Percentiles rank a stretch among this genome's conserved stretches.
phyloP scores from a whole-genome alignment of 108 stramenopile genomes.

The Skeletonema marinoi region DNA sequence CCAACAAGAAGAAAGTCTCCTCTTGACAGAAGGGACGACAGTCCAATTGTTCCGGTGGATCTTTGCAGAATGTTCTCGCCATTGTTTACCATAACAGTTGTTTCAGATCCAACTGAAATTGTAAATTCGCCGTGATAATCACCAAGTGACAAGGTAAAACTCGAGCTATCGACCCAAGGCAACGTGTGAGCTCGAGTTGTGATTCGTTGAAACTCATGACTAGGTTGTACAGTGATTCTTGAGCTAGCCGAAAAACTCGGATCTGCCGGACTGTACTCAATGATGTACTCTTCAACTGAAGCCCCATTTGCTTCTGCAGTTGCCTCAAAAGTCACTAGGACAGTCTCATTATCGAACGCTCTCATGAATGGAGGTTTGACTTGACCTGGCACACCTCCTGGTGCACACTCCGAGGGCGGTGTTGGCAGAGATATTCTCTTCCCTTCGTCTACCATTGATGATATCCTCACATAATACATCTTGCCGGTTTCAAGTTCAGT shows the following conservation, averaged over 20 bases:
- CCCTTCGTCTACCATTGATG: conserved; percentile 48
- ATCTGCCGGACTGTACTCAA: conserved; percentile 48
- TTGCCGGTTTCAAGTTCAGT: conserved; percentile 46
- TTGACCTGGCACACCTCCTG: conserved; percentile 48
- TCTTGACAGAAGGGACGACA: conserved; percentile 40
- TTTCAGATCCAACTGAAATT: conserved; percentile 36
- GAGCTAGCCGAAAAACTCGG: conserved; percentile 42
- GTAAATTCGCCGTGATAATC: conserved; percentile 67
- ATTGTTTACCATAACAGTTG: conserved; percentile 24
- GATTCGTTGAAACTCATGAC: conserved; percentile 55
- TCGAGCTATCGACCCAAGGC: conserved; percentile 49
- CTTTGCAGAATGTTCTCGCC: conserved; percentile 25
- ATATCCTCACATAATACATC: conserved; percentile 54
- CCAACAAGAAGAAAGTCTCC: conserved; percentile 63
- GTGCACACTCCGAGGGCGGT: conserved; percentile 15
- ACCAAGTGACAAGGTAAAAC: conserved; percentile 65
- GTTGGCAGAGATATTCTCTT: conserved; percentile 34
- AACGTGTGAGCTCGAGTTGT: conserved; percentile 62
- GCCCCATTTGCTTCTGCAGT: conserved; percentile 54
- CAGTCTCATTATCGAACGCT: conserved; percentile 27
- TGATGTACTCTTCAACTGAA: conserved; percentile 42
- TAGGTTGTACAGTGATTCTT: conserved; percentile 23
- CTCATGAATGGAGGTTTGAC: conserved; percentile 31
- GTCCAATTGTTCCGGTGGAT: conserved; percentile 32
- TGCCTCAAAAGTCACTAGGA: conserved; percentile 51